Conservation (phyloP, 441 rosid species). For the Populus trichocarpa region DNA sequence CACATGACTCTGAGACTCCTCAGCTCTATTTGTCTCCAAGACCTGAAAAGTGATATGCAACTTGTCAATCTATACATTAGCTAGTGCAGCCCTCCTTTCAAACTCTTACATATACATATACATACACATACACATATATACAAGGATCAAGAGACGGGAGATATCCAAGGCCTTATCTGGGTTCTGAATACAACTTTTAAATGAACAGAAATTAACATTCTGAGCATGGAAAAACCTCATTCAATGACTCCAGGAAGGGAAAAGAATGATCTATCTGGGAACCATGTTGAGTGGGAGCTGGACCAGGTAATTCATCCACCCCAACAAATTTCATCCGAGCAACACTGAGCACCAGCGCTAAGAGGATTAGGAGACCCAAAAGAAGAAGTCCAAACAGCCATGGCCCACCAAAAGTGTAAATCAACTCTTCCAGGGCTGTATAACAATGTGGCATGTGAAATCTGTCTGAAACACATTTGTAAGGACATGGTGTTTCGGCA, state of each 20-base stretch:
- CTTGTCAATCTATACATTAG: not conserved
- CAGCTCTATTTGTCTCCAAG: conserved; percentile 97
- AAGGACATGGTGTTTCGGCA: conserved; percentile 91
- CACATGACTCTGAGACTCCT: conserved; percentile 65
- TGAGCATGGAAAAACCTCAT: conserved; percentile 65
- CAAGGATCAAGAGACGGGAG: not conserved
- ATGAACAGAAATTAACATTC: conserved; percentile 3
- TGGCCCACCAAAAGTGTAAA: conserved; percentile 99
- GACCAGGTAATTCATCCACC: conserved; percentile 91
- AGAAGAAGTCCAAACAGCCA: conserved; percentile 95
- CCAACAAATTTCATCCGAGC: conserved; percentile 98
- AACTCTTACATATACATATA: too few relatives aligned
- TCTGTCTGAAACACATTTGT: conserved; percentile 85
- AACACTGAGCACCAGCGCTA: conserved; percentile 96
- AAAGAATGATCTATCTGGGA: conserved; percentile 95
- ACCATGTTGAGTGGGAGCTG: conserved; percentile 91
- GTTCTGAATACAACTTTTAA: not conserved
- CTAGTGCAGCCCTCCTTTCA: not conserved
- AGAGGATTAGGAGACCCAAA: conserved; percentile 79
- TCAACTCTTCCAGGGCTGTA: conserved; percentile 96
- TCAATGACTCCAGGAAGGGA: conserved; percentile 95
- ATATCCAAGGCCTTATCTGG: not conserved
- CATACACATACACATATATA: too few relatives aligned
- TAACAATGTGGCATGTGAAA: conserved; percentile 97
- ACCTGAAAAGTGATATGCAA: conserved; percentile 49